Base-by-base conservation (phyloP, 2,329 filamentous ascomycete species). In the Colletotrichum tamarilloi region DNA sequence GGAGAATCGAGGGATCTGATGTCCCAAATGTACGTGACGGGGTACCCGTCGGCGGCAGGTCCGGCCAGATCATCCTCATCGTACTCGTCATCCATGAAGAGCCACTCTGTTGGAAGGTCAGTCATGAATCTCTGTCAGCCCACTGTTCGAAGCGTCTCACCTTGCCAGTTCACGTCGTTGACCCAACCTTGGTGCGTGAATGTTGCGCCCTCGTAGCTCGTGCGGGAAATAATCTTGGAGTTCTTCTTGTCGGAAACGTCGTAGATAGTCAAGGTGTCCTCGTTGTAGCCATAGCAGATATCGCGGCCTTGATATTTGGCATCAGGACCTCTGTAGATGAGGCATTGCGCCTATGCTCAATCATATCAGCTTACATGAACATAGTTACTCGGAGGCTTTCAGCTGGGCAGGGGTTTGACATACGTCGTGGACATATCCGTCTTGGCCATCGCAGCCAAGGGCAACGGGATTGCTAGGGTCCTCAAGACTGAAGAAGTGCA, bases 121-220 rank as follows among this genome's bases (percentile, higher is more conserved):
- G 35, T n/a, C 11, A 8, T 3, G 62, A 1, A 26, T 7, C 24
- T 3, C 7, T 5, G 12, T 24, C 7, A 4, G 12, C 24, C 19
- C 16, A 6, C 58, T 74, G 79, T 74, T 84, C 82, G 2, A 7
- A 7, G 52, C 12, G 12, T 4, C 5, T 30, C 68, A 73, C 71
- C 71, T 62, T 84, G 81, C 80, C 80, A 85, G 62, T 83, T 78
- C 12, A 80, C 77, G 76, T 88, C 83, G 64, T 87, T 82, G 9
- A 90, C 82, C 81, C 85, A 87, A 66, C 88, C 89, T 77, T 90
- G 89, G 78, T 91, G 89, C 2, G 87, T 89, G 81, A 89, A 90
- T 19, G 84, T 78, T n/a, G 86, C 87, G 53, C 89, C 88, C n/a
- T 86, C 84, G 78, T 90, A 91, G 0, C 84, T 85, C 2, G 87